These are phyloP conservation scores for Farysia itapuensis DNA, from an alignment of 1,284 basidiomycete genomes.

Conservation along the genomic window DNA sequence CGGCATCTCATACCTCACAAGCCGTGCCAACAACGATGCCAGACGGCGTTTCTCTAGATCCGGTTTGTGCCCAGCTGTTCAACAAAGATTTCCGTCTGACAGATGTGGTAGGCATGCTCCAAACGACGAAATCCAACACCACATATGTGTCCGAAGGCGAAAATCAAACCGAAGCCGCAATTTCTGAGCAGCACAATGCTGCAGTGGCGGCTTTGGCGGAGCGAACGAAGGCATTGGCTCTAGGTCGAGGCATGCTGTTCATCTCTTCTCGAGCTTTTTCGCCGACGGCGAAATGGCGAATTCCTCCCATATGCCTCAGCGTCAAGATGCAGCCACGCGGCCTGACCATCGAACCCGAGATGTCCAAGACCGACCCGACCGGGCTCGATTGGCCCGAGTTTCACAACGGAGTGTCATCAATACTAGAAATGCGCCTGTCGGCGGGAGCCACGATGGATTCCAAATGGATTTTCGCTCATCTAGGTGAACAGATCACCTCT, in stretches of 20 bases:
- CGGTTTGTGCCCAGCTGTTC: constrained; percentile 52
- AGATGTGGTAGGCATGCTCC: constrained; percentile 53
- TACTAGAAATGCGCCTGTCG: constrained; percentile 68
- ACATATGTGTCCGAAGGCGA: constrained; percentile 32
- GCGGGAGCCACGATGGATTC: constrained; percentile 67
- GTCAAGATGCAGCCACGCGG: constrained; percentile 44
- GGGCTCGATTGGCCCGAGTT: constrained; percentile 86
- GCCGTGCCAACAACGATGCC: constrained; percentile 14
- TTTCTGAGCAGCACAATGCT: constrained; percentile 29
- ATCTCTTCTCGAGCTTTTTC: constrained; percentile 44
- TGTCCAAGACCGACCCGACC: constrained; percentile 25
- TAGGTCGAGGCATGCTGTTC: constrained; percentile 53
- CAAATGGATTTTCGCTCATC: constrained; percentile 56
- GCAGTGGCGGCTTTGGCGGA: constrained; percentile 29
- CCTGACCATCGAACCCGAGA: constrained; percentile 22
- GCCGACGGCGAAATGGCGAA: constrained; percentile 45
- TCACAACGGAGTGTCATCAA: constrained; percentile 93
- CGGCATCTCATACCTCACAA: background rate
- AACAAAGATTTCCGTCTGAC: constrained; percentile 46
- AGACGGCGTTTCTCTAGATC: constrained; percentile 30
- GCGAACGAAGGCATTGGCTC: constrained; percentile 48
- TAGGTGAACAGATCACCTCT: constrained; percentile 65
- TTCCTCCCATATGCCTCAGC: constrained; percentile 39
- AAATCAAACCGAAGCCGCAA: constrained; percentile 35
- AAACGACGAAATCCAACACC: constrained; percentile 32